Evolutionary conservation across 2,329 filamentous ascomycete genomes (phyloP).

Genomic region (Purpureocillium takamizusanense): DNA sequence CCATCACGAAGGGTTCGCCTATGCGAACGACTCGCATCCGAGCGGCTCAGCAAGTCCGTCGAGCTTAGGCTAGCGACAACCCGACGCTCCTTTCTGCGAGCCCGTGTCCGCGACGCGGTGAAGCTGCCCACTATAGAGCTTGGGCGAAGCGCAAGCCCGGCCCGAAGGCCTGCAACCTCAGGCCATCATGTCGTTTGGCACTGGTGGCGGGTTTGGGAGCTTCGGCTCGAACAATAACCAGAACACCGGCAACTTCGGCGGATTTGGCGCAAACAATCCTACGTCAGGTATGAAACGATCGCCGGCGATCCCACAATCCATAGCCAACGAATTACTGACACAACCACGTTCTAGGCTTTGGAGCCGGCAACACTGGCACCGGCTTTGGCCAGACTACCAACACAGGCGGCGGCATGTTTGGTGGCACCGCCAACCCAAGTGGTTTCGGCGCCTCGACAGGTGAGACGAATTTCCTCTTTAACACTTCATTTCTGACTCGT

Average conservation of each 20-base stretch:
- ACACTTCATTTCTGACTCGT: constrained; percentile 7
- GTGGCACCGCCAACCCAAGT: constrained; percentile 21
- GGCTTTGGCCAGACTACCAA: constrained; percentile 34
- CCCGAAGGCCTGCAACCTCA: constrained; percentile 1
- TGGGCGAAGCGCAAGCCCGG: neutral
- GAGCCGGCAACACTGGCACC: constrained; percentile 20
- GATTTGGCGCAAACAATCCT: constrained; percentile 40
- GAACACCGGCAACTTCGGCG: constrained; percentile 40
- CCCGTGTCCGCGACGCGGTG: no score
- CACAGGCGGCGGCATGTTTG: constrained; percentile 35
- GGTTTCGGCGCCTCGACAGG: constrained; percentile 26
- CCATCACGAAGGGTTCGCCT: no score
- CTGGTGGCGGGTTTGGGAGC: constrained; percentile 39
- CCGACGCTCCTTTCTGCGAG: no score
- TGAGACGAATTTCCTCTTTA: constrained; percentile 10
- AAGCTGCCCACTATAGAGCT: neutral
- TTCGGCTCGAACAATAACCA: constrained; percentile 47
- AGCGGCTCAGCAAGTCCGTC: no score
- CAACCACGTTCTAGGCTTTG: constrained; percentile 18
- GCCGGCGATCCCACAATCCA: constrained; percentile 7
- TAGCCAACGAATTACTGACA: constrained; percentile 13
- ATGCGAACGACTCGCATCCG: no score
- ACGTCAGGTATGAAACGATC: constrained; percentile 52
- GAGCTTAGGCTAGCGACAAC: no score
- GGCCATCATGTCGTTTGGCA: constrained; percentile 46